A percentile compares a stretch with the other conserved stretches of the same genome.
These are phyloP conservation scores for Beta vulgaris DNA, from an alignment of 148 eudicot genomes.

Conservation along the genomic window DNA sequence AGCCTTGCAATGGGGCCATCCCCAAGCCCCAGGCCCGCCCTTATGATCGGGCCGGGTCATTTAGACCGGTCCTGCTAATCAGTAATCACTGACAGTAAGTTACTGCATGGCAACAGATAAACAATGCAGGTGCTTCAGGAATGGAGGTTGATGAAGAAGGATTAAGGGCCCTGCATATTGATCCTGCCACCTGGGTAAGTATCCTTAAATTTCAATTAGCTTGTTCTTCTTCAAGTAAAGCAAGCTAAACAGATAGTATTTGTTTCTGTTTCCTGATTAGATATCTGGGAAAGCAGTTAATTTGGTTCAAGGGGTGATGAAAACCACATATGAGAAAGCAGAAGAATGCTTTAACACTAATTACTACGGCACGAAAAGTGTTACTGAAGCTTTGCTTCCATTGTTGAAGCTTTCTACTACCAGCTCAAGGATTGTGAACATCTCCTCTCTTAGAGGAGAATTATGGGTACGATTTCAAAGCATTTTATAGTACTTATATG, in stretches of 20 bases:
- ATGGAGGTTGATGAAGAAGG: slow-evolving; percentile 29
- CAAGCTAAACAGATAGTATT: background rate
- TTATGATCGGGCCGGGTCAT: background rate
- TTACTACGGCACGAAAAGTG: slow-evolving; percentile 26
- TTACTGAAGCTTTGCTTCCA: slow-evolving; percentile 28
- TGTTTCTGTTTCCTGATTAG: background rate
- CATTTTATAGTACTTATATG: no score
- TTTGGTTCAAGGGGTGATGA: slow-evolving; percentile 25
- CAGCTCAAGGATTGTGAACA: slow-evolving; percentile 24
- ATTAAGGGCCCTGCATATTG: slow-evolving; percentile 30
- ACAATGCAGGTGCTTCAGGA: slow-evolving; percentile 27
- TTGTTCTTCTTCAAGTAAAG: background rate
- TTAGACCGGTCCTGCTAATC: background rate
- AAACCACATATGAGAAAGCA: slow-evolving; percentile 24
- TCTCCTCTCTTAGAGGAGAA: slow-evolving; percentile 30
- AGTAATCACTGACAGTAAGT: background rate
- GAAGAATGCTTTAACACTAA: slow-evolving; percentile 28
- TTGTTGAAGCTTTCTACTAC: slow-evolving; percentile 23
- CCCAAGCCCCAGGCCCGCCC: background rate
- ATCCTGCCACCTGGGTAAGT: slow-evolving; percentile 27
- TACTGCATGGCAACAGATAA: slow-evolving; percentile 15
- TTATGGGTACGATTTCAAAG: slow-evolving; percentile 19
- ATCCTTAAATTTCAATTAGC: background rate
- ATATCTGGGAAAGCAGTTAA: slow-evolving; percentile 25
- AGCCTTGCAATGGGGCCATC: background rate